These are phyloP conservation scores for Populus hybrid DNA, from an alignment of 441 rosid genomes.

Conservation along the genomic window DNA sequence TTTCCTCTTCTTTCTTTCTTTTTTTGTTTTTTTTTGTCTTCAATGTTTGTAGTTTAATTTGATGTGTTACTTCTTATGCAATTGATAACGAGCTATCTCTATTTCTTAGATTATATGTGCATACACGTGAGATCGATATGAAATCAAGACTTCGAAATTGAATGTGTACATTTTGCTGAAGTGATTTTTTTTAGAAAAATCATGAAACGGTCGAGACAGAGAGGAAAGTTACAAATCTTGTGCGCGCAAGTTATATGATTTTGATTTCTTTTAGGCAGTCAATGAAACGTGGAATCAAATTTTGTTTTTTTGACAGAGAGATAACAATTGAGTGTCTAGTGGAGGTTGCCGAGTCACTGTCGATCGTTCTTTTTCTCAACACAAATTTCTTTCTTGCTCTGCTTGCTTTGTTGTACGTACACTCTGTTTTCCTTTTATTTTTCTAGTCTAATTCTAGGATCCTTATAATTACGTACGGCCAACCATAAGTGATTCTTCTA, in stretches of 20 bases:
- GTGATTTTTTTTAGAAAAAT: not conserved
- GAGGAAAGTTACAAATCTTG: conserved; percentile 8
- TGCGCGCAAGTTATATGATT: not conserved
- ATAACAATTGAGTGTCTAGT: conserved; percentile 7
- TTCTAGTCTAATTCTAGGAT: conserved; percentile 12
- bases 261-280: not conserved
- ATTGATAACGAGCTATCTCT: conserved; percentile 6
- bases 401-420: not conserved
- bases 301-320: not conserved
- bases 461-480: not conserved
- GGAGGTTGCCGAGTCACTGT: conserved; percentile 28
- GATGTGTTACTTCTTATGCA: not conserved
- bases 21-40: not conserved
- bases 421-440: not conserved
- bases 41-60: not conserved
- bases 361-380: not conserved
- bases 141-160: conserved; percentile 8
- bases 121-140: not conserved
- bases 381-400: not conserved
- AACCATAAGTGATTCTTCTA: not conserved
- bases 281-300: not conserved
- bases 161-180: conserved; percentile 26
- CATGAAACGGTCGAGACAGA: not conserved
- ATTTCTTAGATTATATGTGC: not conserved
- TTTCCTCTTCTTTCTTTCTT: not conserved